Percentiles rank a stretch among this genome's conserved stretches.
These are phyloP conservation scores for Tubosaeta brunneosetosa DNA, from an alignment of 768 basidiomycete species.

Conservation along the genomic window DNA sequence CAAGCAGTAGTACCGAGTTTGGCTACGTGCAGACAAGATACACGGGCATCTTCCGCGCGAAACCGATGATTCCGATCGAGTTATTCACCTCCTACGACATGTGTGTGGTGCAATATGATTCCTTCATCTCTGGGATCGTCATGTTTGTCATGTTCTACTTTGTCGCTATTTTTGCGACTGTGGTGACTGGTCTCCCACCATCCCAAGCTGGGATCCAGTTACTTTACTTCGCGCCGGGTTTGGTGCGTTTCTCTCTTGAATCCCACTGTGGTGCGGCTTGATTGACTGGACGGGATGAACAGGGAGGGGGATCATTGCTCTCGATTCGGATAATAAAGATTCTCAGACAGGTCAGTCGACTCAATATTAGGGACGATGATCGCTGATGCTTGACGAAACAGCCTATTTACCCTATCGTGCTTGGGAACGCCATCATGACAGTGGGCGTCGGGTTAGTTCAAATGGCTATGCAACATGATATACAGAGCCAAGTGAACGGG, in stretches of 20 bases:
- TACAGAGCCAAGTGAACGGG: constrained; percentile 35
- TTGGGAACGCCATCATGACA: constrained; percentile 35
- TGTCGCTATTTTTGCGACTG: constrained; percentile 46
- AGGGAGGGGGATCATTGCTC: constrained; percentile 38
- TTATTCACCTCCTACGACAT: constrained; percentile 42
- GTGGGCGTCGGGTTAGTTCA: constrained; percentile 42
- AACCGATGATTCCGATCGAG: constrained; percentile 45
- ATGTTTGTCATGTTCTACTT: constrained; percentile 54
- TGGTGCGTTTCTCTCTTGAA: constrained; percentile 27
- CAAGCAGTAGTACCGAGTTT: not conserved
- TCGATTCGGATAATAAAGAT: constrained; percentile 33
- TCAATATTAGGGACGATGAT: not conserved
- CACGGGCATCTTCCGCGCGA: constrained; percentile 23
- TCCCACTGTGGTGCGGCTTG: not conserved
- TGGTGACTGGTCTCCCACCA: constrained; percentile 40
- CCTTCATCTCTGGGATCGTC: constrained; percentile 43
- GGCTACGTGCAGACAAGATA: constrained; percentile 1
- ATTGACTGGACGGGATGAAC: not conserved
- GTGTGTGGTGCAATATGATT: constrained; percentile 34
- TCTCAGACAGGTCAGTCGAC: constrained; percentile 33
- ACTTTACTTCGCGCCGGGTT: constrained; percentile 49
- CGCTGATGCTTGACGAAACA: constrained; percentile 10
- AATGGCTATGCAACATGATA: constrained; percentile 37
- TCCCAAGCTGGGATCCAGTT: constrained; percentile 42
- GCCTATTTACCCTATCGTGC: constrained; percentile 40